A percentile compares a stretch with the other conserved stretches of the same genome.
phyloP scores from a whole-genome alignment of 306 rosid genomes.

The Coriaria nepalensis region DNA sequence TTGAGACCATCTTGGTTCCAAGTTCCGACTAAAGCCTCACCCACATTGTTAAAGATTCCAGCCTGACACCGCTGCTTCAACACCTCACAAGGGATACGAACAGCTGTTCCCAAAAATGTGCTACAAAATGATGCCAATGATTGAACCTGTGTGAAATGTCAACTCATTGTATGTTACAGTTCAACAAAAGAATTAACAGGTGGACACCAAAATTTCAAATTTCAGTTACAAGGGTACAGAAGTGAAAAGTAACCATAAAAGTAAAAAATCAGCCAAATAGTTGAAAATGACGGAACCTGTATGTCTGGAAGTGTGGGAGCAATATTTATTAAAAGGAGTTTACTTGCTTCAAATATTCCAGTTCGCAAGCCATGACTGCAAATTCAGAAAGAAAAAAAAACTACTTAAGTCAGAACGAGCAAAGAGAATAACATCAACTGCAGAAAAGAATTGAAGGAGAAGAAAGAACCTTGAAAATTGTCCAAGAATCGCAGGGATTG shows the following conservation, averaged over 20 bases:
- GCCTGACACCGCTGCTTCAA: slow-evolving; percentile 96
- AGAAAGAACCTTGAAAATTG: slow-evolving; percentile 80
- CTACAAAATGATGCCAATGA: slow-evolving; percentile 88
- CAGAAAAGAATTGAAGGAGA: slow-evolving; percentile 3
- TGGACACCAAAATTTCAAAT: no score
- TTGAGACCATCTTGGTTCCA: slow-evolving; percentile 88
- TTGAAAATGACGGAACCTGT: slow-evolving; percentile 42
- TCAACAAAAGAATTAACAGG: no score
- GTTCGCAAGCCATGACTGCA: slow-evolving; percentile 97
- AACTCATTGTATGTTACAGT: slow-evolving; percentile 12
- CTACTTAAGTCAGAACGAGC: neutral
- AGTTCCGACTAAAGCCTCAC: slow-evolving; percentile 77
- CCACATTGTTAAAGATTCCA: slow-evolving; percentile 81
- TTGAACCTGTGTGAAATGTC: slow-evolving; percentile 57
- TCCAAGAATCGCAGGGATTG: slow-evolving; percentile 97
- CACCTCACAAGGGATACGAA: slow-evolving; percentile 95
- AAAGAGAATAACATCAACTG: neutral
- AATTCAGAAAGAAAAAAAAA: slow-evolving; percentile 24
- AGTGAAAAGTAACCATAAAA: neutral
- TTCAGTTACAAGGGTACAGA: no score
- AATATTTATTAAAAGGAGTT: slow-evolving; percentile 62
- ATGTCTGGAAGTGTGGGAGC: slow-evolving; percentile 88
- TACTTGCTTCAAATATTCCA: slow-evolving; percentile 96
- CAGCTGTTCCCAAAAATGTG: slow-evolving; percentile 96
- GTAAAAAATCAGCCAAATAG: slow-evolving; percentile 2